Base-by-base conservation (phyloP, 345 rosid genomes). In the Eucalyptus polyanthemos region DNA sequence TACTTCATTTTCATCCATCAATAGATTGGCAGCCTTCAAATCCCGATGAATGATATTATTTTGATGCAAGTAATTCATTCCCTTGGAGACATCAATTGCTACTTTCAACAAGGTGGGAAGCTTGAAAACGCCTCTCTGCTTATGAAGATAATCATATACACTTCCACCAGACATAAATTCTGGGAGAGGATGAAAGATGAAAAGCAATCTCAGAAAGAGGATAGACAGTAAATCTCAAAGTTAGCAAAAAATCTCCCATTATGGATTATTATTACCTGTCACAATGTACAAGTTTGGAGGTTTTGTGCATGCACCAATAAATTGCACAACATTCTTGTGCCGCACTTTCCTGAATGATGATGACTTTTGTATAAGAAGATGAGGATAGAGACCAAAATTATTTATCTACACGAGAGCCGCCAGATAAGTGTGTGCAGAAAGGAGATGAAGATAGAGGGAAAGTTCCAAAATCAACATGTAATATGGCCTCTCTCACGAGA, bases 1-100 rank as follows among this genome's bases (percentile, higher is more conserved):
- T 94, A 98, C 99, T 88, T 98, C 99, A 92, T 98, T 95, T 93
- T 98, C 99, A 93, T 97, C 99, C 98, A 98, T 96, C 88, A 97
- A 93, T 92, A 97, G 96, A 92, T 98, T 98, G 89, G 99, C 99
- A 87, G 95, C 98, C 91, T 98, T 97, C 94, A 97, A 92, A 93
- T 98, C 99, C 93, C 99, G 94, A 91, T 98, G 99, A 91, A 98
- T 97, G 89, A 98, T 97, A 92, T 96, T 94, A 90, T 97, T 96
- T 89, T 97, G 99, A 93, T 98, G 99, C 92, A 98, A 93, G 92
- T 98, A 98, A 93, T 94, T 93, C 99, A 98, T 98, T 94, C 99
- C 99, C 93, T 98, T 98, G 92, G 98, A 95, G 87, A 98, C 93
- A 93, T 97, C 99, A 88, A 96, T 95, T 76, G 98, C 99, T 87